phyloP scores from a whole-genome alignment of 2,329 filamentous ascomycete genomes.

The Colletotrichum tropicicola region DNA sequence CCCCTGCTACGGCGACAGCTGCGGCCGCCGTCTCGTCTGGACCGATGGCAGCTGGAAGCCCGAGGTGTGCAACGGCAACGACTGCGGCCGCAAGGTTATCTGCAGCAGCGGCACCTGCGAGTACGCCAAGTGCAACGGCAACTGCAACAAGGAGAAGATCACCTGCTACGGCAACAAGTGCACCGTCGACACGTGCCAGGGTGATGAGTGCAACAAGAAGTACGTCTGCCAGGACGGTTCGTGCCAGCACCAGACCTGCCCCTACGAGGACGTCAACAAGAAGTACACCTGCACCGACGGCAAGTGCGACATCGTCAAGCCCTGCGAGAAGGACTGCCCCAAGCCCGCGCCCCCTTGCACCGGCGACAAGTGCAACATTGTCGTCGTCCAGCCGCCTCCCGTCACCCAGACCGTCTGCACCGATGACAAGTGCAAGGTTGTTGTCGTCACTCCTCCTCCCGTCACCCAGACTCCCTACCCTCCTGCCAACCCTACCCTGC shows the following conservation, averaged over 20 bases:
- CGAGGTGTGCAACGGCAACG: conserved; percentile 15
- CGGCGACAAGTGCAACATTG: conserved; percentile 41
- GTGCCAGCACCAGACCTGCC: conserved; percentile 37
- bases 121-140: conserved; percentile 4
- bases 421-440: conserved; percentile 35
- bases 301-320: conserved; percentile 40
- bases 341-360: conserved; percentile 37
- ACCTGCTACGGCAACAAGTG: conserved; percentile 32
- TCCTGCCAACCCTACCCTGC: neutral
- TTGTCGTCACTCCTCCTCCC: conserved; percentile 15
- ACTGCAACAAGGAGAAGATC: conserved; percentile 26
- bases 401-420: conserved; percentile 38
- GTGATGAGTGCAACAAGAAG: conserved; percentile 38
- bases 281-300: conserved; percentile 45
- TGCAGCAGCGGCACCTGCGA: conserved; percentile 13
- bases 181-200: conserved; percentile 41
- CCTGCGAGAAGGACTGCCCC: conserved; percentile 41
- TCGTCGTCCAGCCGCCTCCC: conserved; percentile 37
- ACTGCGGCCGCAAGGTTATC: conserved; percentile 27
- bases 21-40: conserved; percentile 31
- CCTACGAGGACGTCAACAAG: conserved; percentile 34
- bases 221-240: conserved; percentile 34
- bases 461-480: conserved; percentile 3
- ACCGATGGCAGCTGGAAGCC: conserved; percentile 20
- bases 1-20: conserved; percentile 36